phyloP scores from a whole-genome alignment of 139 green algal species.

The Monoraphidium neglectum region DNA sequence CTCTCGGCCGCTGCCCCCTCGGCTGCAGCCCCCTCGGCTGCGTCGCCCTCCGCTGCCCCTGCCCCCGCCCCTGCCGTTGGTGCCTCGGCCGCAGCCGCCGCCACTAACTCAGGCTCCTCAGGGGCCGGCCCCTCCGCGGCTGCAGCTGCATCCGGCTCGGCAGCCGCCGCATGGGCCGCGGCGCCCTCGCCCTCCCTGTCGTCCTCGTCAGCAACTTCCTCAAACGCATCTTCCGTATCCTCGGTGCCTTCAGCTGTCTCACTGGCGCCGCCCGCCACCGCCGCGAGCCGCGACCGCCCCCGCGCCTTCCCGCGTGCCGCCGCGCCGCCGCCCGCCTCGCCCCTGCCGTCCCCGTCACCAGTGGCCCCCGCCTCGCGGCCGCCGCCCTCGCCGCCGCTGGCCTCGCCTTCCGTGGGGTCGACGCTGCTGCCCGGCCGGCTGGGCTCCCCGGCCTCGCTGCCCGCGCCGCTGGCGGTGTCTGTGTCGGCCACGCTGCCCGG shows the following conservation, averaged over 20 bases:
- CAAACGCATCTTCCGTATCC: background rate
- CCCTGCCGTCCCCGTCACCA: background rate
- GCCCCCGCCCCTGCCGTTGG: too few relatives aligned
- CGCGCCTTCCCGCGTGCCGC: background rate
- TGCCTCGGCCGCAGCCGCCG: too few relatives aligned
- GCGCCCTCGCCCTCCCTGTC: background rate
- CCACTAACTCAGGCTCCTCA: background rate
- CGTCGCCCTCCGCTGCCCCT: too few relatives aligned
- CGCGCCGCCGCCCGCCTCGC: background rate
- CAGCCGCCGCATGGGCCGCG: background rate
- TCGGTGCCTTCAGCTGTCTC: background rate
- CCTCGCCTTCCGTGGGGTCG: background rate
- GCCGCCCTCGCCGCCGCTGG: background rate
- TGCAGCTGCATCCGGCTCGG: background rate
- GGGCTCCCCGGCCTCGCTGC: too few relatives aligned
- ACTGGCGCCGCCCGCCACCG: background rate
- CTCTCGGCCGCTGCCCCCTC: too few relatives aligned
- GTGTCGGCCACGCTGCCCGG: background rate
- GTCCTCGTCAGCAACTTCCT: background rate
- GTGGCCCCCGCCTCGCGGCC: background rate
- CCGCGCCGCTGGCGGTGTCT: too few relatives aligned
- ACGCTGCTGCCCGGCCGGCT: background rate
- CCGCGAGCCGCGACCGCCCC: background rate
- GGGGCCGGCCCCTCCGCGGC: background rate
- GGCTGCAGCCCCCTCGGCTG: too few relatives aligned